A percentile compares a stretch with the other conserved stretches of the same genome.
Evolutionary conservation across 768 basidiomycete genomes (phyloP).

Genomic region (Phaffia tasmanica): DNA sequence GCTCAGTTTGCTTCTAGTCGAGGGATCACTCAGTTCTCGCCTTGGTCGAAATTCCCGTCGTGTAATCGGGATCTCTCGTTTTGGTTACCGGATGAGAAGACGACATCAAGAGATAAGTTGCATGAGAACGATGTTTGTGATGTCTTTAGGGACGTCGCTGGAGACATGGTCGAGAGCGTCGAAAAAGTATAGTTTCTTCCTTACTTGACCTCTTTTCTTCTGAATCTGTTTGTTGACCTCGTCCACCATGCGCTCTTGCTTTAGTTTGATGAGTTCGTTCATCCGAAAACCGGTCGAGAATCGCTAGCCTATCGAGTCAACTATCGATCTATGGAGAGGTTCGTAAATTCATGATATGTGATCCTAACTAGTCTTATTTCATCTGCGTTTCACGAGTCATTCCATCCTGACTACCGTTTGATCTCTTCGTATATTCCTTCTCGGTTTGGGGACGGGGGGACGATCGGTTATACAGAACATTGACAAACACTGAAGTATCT

Average conservation of each 20-base stretch:
- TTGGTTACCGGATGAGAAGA: conserved; percentile 51
- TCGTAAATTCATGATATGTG: neutral
- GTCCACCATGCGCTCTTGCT: neutral
- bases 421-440: neutral
- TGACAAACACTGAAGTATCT: conserved; percentile 84
- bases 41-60: conserved; percentile 84
- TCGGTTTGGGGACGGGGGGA: neutral
- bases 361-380: neutral
- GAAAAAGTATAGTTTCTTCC: conserved; percentile 49
- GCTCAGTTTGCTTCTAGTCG: conserved; percentile 54
- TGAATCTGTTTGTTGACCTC: neutral
- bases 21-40: conserved; percentile 71
- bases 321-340: conserved; percentile 96
- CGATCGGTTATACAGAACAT: conserved; percentile 46
- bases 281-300: conserved; percentile 69
- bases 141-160: conserved; percentile 79
- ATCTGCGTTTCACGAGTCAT: neutral
- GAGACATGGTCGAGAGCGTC: conserved; percentile 85
- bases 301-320: conserved; percentile 84
- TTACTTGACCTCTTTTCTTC: neutral
- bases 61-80: conserved; percentile 93
- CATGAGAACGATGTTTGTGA: conserved; percentile 94
- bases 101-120: conserved; percentile 29
- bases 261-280: conserved; percentile 68
- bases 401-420: neutral